Evolutionary conservation across 768 basidiomycete species (phyloP), one percentile per base, ranked within the genome.

Genomic region (Termitomyces sp.): DNA sequence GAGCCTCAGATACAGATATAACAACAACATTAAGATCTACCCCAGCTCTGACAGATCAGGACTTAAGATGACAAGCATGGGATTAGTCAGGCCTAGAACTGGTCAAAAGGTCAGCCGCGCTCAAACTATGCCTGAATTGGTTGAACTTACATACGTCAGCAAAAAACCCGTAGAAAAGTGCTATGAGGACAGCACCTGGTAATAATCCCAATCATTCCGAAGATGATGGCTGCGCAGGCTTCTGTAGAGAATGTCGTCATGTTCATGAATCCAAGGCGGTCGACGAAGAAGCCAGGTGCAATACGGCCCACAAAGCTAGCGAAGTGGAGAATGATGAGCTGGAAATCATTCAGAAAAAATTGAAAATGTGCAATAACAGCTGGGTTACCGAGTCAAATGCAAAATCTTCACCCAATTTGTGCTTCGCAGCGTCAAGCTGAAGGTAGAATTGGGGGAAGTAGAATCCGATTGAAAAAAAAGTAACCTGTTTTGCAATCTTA

Each of bases 91-190:
- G 1, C 32, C 40, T 12, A 60, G 51, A 36, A 53, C 59, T 54
- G 46, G 31, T 15, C n/a, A 4, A n/a, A 20, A 15, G 3, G 46
- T 20, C 20, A 20, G 20, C 20, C 20, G 12, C 25, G 29, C 12
- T 37, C 36, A 37, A 10, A 37, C 36, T 10, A 37, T 37, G 36
- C 36, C 20, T 25, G 5, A 47, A n/a, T 52, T 40, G 12, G 11
- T 29, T 15, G 49, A 38, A 59, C 62, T 50, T 55, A 61, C 67
- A 71, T 36, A 70, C 71, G 4, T 77, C 77, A 6, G 76, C 71
- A 17, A 75, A 77, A 57, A 79, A 75, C 1, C 80, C 80, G 60
- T 75, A 81, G 4, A 81, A 60, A 6, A 79, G 61, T 6, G 74
- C 71, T 47, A 82, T 72, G 9, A 73, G 62, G 32, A 75, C 68